These are phyloP conservation scores for Pythium rhizo-oryzae DNA, from an alignment of 352 stramenopile species.

Conservation along the genomic window DNA sequence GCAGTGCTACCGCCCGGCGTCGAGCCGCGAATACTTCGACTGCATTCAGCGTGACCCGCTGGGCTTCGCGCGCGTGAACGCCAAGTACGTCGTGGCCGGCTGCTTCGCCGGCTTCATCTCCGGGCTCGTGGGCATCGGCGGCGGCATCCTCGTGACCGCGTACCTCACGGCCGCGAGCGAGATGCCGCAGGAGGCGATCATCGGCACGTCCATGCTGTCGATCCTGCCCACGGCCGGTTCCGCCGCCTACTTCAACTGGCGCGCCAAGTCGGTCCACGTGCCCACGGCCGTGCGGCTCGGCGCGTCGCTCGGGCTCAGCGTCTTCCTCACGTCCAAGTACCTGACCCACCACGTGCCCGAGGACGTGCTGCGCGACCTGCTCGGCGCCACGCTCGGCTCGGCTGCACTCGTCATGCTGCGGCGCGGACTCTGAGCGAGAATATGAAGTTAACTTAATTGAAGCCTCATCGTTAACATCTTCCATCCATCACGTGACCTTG, in stretches of 20 bases:
- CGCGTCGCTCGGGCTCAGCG: conserved; percentile 59
- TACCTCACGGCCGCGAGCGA: conserved; percentile 86
- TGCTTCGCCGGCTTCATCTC: conserved; percentile 84
- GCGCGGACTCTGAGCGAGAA: conserved; percentile 48
- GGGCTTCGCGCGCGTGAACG: conserved; percentile 57
- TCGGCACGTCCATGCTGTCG: conserved; percentile 83
- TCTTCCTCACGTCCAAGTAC: conserved; percentile 85
- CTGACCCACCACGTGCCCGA: conserved; percentile 79
- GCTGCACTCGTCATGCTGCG: conserved; percentile 84
- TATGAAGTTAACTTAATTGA: conserved; percentile 18
- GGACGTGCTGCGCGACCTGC: conserved; percentile 69
- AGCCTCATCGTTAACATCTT: conserved; percentile 1
- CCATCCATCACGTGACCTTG: not conserved
- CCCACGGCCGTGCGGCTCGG: conserved; percentile 71
- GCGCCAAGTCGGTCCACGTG: conserved; percentile 75
- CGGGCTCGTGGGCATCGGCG: conserved; percentile 76
- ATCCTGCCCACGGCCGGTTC: conserved; percentile 80
- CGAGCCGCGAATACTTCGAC: conserved; percentile 45
- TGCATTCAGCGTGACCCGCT: conserved; percentile 40
- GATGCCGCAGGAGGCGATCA: conserved; percentile 84
- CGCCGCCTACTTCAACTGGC: conserved; percentile 80
- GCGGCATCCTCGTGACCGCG: conserved; percentile 85
- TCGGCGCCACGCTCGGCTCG: conserved; percentile 67
- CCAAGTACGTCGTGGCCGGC: conserved; percentile 78
- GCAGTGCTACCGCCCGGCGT: conserved; percentile 59